Base-by-base conservation (phyloP, 2,329 filamentous ascomycete genomes). In the Sporothrix phasma region DNA sequence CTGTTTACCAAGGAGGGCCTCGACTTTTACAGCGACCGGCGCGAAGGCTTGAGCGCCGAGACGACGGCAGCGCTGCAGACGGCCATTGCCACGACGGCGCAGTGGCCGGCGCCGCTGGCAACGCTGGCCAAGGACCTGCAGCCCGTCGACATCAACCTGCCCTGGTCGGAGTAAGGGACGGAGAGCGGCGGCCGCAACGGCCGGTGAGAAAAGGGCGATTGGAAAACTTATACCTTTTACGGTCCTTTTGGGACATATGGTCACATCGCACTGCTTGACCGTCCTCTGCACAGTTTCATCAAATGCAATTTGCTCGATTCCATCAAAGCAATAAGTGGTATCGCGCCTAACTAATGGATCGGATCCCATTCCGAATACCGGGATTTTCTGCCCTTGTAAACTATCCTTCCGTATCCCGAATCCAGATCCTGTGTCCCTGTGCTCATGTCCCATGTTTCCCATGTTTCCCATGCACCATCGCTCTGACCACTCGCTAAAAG, bases 1-100 rank as follows among this genome's bases (percentile, higher is more conserved):
- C 69, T 92, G 51, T 95, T 96, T 69, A 94, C 90, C 6, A 88
- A 88, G 67, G 89, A 90, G 64, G 91, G 91, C 0, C 71, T 96
- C 34, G 91, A 96, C 75, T 75, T 95, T 10, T 94, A 93, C 74
- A 86, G 84, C 53, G 80, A 88, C 69, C 78, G 81, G 17, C 80
- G 76, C 61, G 81, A 80, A 67, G 88, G 88, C 0, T 68, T 90
- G 67, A 81, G 79, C 63, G 76, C 81, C 64, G 80, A 77, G 71
- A 83, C 85, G 62, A 58, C 53, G 6, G 62, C 59, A 0, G 65
- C 65, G 31, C 47, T 69, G 24, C 61, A 54, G 37, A 65, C 66
- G 15, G 54, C 65, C 15, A 53, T 53, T 26, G 79, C 86, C 45
- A 76, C 74, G 26, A 45, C 34, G 4, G 60, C 60, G 59, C 37